Base-by-base conservation (phyloP, 176 grass and related monocot species). In the Oryza glumipatula region DNA sequence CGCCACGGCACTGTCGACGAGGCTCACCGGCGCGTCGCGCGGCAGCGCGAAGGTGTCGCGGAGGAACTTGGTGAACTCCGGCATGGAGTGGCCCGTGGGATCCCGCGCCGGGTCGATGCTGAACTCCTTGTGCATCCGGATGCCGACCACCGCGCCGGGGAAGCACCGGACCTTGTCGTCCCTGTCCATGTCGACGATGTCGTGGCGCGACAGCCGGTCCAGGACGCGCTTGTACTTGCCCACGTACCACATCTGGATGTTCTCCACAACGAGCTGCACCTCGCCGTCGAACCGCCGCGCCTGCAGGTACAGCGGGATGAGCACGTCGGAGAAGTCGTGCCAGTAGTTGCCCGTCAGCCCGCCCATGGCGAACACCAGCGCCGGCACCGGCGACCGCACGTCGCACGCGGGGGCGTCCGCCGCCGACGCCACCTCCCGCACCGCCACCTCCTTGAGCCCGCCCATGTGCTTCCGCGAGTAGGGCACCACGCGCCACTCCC, bases 321-420 rank as follows among this genome's bases (percentile, higher is more conserved):
- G 8, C 11, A 96, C 19, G 85, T 96, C 94, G 69, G 83, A 89
- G 88, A 93, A 92, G 70, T 96, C 94, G 81, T 96, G 94, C 94
- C 94, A 96, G 85, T 96, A 96, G 87, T 96, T 96, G 72, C 94
- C 94, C 0, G 84, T 91, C 9, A 91, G 89, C 14, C 94, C 94
- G 67, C 94, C 94, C 82, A 91, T 88, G 81, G 94, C 94, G 14
- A 96, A 65, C 63, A 96, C 88, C 78, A 96, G 9, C 9, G 91
- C 94, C 21, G 94, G 94, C 2, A 96, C 85, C 9, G 67, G 9
- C 6, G 87, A 80, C 17, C 68, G 86, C 0, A 88, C 83, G 13
- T 74, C 85, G 85, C 94, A 96, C 19, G 68, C 21, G 0, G 86
- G 91, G 12, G 86, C 91, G 26, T 85, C 83, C 0, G 67, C 61